Evolutionary conservation across 1,284 basidiomycete genomes (phyloP), one percentile per base, ranked within the genome.

Genomic region (Leccinum glutinopallens): DNA sequence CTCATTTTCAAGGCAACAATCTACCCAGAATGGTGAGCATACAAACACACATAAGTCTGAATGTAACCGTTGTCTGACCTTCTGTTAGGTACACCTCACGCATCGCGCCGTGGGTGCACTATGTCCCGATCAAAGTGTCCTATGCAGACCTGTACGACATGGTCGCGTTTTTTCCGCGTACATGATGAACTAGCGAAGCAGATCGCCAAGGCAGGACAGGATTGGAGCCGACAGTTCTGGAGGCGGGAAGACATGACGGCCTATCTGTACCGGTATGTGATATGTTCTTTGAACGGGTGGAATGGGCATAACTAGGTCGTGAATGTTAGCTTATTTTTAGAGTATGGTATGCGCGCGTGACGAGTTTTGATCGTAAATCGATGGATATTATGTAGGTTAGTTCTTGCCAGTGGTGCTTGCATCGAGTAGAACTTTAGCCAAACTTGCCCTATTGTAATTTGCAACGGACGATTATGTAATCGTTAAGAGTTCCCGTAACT

Each of bases 161-260:
- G 4, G 75, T 87, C 53, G 73, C 81, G 0, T 90, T 89, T 76
- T 89, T 89, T 89, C 29, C 29, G 29, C 29, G 81, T 75, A 0
- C 85, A 88, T 64, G 86, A 89, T 61, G 77, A 81, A 0, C 67
- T 88, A 46, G 89, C 83, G 0, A 75, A 77, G 39, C 79, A 81
- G 69, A 90, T 91, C 59, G 89, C 86, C 0, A 65, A 73, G 4
- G 81, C 80, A 0, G 89, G 88, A 0, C 80, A 82, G 54, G 70
- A 80, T 25, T 91, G 89, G 89, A 88, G 85, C 68, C 77, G 79
- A 65, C 78, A 71, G 0, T 88, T 81, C 70, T 91, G 88, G 87
- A 79, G 88, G 57, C 79, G 79, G 63, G 86, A 87, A 68, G 89
- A 91, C 73, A 79, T 91, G 77, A 80, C 82, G 49, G 84, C 87